Evolutionary conservation across 2,329 filamentous ascomycete genomes (phyloP).

Genomic region (Colletotrichum sp.): DNA sequence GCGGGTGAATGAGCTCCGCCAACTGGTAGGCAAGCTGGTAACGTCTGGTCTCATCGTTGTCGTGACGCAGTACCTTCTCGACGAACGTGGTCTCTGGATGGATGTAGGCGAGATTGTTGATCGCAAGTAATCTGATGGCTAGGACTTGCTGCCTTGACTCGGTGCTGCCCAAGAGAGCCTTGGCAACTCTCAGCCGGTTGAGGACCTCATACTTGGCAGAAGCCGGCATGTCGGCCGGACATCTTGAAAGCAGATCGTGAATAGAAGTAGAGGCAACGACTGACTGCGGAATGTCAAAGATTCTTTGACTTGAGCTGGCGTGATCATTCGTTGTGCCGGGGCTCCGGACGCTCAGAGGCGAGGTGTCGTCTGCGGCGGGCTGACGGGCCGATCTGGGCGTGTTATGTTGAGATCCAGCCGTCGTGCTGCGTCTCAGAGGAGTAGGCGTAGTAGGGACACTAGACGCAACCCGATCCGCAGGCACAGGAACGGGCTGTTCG

Average conservation of each 20-base stretch:
- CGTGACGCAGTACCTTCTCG: constrained; percentile 84
- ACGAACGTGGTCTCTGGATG: constrained; percentile 83
- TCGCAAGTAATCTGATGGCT: constrained; percentile 80
- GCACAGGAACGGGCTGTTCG: background rate
- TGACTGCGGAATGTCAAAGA: constrained; percentile 68
- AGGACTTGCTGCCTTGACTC: constrained; percentile 77
- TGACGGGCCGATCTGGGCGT: constrained; percentile 43
- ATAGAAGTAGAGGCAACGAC: constrained; percentile 57
- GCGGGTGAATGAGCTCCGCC: constrained; percentile 87
- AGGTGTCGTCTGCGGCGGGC: constrained; percentile 38
- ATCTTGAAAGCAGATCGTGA: constrained; percentile 60
- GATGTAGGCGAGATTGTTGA: constrained; percentile 91
- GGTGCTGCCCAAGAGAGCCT: constrained; percentile 72
- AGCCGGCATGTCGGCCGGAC: constrained; percentile 70
- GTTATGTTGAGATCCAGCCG: constrained; percentile 50
- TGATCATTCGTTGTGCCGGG: constrained; percentile 40
- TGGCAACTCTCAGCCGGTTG: constrained; percentile 81
- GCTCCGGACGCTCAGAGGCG: constrained; percentile 55
- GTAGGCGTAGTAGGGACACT: constrained; percentile 74
- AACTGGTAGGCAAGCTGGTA: constrained; percentile 93
- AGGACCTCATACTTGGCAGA: constrained; percentile 83
- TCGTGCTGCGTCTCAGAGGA: constrained; percentile 72
- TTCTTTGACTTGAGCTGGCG: constrained; percentile 52
- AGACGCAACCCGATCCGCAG: constrained; percentile 27
- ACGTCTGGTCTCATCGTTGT: constrained; percentile 86